Evolutionary conservation across 192 early-diverging fungal species (phyloP).

Genomic region (Umbelopsis sp.): DNA sequence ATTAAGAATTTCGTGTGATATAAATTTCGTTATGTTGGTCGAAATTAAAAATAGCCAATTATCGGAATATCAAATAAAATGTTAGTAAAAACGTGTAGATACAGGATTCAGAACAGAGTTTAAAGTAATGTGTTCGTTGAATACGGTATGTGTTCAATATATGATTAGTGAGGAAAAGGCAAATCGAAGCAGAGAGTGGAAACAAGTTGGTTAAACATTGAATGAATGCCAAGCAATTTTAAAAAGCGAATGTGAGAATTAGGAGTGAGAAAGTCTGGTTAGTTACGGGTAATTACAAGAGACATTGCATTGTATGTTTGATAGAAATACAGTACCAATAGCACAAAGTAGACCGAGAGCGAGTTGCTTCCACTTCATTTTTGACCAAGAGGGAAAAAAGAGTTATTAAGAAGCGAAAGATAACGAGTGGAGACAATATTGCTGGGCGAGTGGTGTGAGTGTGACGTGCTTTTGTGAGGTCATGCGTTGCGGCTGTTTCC

Average conservation of each 20-base stretch:
- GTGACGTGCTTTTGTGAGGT: background rate
- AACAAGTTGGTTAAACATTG: background rate
- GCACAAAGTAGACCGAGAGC: conserved; percentile 11
- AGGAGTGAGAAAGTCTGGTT: background rate
- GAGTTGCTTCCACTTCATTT: conserved; percentile 8
- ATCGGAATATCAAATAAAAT: background rate
- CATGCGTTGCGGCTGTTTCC: background rate
- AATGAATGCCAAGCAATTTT: conserved; percentile 2
- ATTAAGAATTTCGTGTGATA: background rate
- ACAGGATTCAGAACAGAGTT: too few species aligned
- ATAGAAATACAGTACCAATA: background rate
- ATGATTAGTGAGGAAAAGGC: background rate
- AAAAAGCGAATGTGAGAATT: background rate
- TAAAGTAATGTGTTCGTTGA: too few species aligned
- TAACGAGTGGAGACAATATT: background rate
- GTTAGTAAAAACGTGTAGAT: too few species aligned
- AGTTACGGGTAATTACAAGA: too few species aligned
- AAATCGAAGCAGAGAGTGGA: background rate
- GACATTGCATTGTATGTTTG: too few species aligned
- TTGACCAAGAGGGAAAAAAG: background rate
- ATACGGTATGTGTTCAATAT: background rate
- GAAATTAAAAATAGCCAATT: conserved; percentile 14
- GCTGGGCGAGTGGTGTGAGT: background rate
- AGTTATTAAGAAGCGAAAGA: background rate
- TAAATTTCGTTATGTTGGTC: background rate